Conservation (phyloP, 352 stramenopile species). For the Phytophthora parvispora region DNA sequence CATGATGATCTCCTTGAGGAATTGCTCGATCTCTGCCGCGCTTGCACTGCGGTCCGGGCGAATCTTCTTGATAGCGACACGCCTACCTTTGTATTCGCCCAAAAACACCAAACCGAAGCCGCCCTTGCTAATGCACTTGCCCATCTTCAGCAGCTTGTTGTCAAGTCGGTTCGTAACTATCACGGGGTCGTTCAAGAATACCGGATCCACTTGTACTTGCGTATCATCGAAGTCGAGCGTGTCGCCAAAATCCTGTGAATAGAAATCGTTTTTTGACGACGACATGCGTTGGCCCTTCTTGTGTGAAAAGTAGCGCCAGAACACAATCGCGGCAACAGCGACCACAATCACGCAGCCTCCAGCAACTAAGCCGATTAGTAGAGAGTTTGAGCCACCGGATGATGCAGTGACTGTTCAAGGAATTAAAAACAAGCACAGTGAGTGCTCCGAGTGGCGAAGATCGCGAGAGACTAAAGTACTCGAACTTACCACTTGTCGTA, state of each 20-base stretch:
- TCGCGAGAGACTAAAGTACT: too few relatives aligned
- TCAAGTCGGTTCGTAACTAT: constrained; percentile 56
- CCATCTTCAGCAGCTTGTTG: constrained; percentile 51
- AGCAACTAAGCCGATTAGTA: constrained; percentile 37
- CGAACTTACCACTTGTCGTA: constrained; percentile 21
- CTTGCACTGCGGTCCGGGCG: constrained; percentile 32
- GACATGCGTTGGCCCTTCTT: constrained; percentile 24
- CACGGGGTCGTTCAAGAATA: constrained; percentile 53
- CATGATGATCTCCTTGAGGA: constrained; percentile 58
- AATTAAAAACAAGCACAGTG: not conserved
- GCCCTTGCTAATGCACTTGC: constrained; percentile 50
- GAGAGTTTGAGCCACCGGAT: constrained; percentile 15
- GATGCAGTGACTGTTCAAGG: constrained; percentile 10
- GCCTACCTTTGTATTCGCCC: constrained; percentile 46
- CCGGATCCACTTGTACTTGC: constrained; percentile 39
- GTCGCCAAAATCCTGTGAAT: constrained; percentile 36
- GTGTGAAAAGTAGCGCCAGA: constrained; percentile 22
- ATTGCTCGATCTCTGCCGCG: constrained; percentile 43
- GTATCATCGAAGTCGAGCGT: constrained; percentile 46
- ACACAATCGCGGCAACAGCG: constrained; percentile 10
- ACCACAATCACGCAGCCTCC: constrained; percentile 32
- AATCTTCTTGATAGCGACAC: constrained; percentile 65
- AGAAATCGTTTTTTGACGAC: constrained; percentile 42
- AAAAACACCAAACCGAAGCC: constrained; percentile 66
- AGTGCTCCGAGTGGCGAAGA: too few relatives aligned